phyloP scores from a whole-genome alignment of 1,284 basidiomycete species.

The Puccinia triticina region DNA sequence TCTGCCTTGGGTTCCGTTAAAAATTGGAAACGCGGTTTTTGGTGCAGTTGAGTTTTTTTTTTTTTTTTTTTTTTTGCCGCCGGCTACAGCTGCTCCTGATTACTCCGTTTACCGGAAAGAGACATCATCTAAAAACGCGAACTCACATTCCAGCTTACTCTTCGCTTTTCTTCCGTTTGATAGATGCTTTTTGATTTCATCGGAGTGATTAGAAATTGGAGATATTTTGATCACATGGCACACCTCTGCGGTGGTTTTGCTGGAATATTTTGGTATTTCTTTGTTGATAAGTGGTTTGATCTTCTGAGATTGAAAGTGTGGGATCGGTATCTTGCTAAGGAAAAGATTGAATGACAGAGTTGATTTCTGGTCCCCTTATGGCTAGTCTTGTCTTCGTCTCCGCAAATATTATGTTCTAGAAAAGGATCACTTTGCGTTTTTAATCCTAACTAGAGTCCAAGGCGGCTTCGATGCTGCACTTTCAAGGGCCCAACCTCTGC shows the following conservation, averaged over 20 bases:
- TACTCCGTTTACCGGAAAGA: not conserved
- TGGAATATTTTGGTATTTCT: slow-evolving; percentile 45
- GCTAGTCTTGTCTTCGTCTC: not conserved
- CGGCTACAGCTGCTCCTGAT: not conserved
- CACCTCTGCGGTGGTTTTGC: slow-evolving; percentile 55
- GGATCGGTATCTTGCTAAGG: slow-evolving; percentile 1
- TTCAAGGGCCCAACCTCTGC: too few relatives aligned
- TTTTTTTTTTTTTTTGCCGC: too few relatives aligned
- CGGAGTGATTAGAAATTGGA: slow-evolving; percentile 55
- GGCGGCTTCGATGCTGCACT: too few relatives aligned
- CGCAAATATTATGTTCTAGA: not conserved
- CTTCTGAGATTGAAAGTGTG: slow-evolving; percentile 28
- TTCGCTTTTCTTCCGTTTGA: slow-evolving; percentile 15
- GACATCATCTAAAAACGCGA: not conserved
- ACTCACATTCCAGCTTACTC: not conserved
- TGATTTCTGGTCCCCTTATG: too few relatives aligned
- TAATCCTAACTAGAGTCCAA: too few relatives aligned
- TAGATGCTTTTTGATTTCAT: slow-evolving; percentile 54
- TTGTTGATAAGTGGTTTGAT: slow-evolving; percentile 52
- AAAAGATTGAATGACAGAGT: not conserved
- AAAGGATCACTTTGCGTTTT: too few relatives aligned
- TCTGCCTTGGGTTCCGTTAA: slow-evolving; percentile 56
- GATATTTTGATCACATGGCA: slow-evolving; percentile 56
- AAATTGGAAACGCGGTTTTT: slow-evolving; percentile 53
- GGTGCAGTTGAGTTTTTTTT: slow-evolving; percentile 44